Evolutionary conservation across 1,139 yeast species (phyloP).

Genomic region (Zhuliangozyma parablackwelliae): DNA sequence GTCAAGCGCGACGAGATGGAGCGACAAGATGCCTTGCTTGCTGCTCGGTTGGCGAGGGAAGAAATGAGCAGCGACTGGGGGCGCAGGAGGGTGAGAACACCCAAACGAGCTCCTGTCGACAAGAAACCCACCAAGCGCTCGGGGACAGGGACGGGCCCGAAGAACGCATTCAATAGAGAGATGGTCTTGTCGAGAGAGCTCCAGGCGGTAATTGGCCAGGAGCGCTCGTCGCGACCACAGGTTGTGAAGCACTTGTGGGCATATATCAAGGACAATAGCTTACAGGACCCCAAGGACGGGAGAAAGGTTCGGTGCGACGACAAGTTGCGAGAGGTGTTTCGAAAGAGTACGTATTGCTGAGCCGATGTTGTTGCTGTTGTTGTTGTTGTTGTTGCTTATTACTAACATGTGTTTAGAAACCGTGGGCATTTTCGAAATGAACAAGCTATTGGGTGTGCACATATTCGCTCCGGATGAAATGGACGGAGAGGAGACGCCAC

Average conservation of each 20-base stretch:
- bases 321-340: conserved; percentile 55
- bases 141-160: conserved; percentile 9
- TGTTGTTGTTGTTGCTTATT: not conserved
- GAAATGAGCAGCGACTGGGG: conserved; percentile 6
- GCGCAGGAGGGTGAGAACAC: conserved; percentile 1
- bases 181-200: conserved; percentile 49
- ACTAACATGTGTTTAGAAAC: conserved; percentile 27
- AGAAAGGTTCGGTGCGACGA: conserved; percentile 70
- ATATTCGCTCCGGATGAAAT: conserved; percentile 42
- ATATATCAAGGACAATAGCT: conserved; percentile 57
- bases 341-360: conserved; percentile 27
- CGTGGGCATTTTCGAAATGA: conserved; percentile 66
- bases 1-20: conserved; percentile 29
- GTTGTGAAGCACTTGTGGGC: conserved; percentile 72
- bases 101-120: conserved; percentile 1
- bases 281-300: conserved; percentile 68
- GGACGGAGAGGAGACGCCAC: not conserved
- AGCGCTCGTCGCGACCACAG: conserved; percentile 56
- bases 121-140: conserved; percentile 1
- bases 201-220: conserved; percentile 37
- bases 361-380: not conserved
- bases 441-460: conserved; percentile 53
- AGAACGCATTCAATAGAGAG: conserved; percentile 33
- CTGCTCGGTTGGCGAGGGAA: conserved; percentile 43
- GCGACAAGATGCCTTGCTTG: conserved; percentile 41